These are phyloP conservation scores for Wickerhamomyces mucosus DNA, from an alignment of 805 yeast species.

Conservation along the genomic window DNA sequence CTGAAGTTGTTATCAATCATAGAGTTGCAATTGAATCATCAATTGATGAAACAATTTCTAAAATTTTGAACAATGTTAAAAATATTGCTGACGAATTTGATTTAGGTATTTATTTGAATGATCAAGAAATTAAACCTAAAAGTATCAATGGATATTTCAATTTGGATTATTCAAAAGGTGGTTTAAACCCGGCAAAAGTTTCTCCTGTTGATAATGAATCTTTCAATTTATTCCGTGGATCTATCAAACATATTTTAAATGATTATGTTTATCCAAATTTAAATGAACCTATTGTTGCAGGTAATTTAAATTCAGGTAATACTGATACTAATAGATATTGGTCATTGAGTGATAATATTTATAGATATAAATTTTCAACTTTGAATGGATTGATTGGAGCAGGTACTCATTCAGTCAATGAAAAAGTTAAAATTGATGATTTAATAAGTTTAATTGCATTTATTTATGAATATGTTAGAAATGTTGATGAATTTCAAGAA, in stretches of 20 bases:
- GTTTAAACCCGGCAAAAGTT: constrained; percentile 43
- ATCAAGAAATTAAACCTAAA: constrained; percentile 6
- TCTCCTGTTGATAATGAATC: constrained; percentile 36
- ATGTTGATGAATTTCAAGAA: constrained; percentile 25
- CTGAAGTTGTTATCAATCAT: constrained; percentile 35
- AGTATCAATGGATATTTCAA: constrained; percentile 33
- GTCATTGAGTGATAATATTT: constrained; percentile 51
- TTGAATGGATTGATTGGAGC: constrained; percentile 24
- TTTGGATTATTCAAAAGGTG: constrained; percentile 7
- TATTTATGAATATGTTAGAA: constrained; percentile 37
- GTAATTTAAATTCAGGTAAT: constrained; percentile 56
- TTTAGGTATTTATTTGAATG: constrained; percentile 29
- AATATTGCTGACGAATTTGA: constrained; percentile 31
- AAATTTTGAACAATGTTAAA: constrained; percentile 23
- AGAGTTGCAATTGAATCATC: constrained; percentile 42
- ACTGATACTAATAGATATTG: constrained; percentile 65
- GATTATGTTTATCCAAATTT: constrained; percentile 33
- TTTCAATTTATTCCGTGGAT: constrained; percentile 55
- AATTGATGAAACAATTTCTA: constrained; percentile 21
- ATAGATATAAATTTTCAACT: constrained; percentile 46
- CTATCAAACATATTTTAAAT: constrained; percentile 52
- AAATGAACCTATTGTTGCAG: constrained; percentile 36
- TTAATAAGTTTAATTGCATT: constrained; percentile 46
- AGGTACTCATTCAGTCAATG: constrained; percentile 50
- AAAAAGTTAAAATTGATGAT: constrained; percentile 37